Evolutionary conservation across 352 stramenopile genomes (phyloP).

Genomic region (Phytophthora tentaculata): DNA sequence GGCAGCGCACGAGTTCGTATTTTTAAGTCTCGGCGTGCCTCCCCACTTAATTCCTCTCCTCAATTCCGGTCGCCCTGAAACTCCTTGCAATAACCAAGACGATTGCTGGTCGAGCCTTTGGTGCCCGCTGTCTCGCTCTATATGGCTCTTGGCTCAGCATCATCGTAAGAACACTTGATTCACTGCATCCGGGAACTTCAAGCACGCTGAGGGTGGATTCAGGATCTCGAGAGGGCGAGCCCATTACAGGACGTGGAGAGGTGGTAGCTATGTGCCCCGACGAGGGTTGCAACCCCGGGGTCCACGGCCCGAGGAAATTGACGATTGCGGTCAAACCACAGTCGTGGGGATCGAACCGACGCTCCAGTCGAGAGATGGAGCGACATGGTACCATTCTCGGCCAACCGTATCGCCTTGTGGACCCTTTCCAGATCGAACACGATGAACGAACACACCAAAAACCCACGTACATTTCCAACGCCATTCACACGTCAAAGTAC

Average conservation of each 20-base stretch:
- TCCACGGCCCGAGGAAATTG: constrained; percentile 37
- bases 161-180: constrained; percentile 10
- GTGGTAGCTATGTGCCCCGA: constrained; percentile 3
- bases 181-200: constrained; percentile 10
- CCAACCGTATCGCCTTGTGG: constrained; percentile 57
- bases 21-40: constrained; percentile 8
- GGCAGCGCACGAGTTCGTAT: constrained; percentile 22
- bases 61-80: constrained; percentile 25
- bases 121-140: constrained; percentile 14
- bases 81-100: constrained; percentile 24
- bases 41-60: constrained; percentile 7
- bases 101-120: neutral
- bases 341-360: constrained; percentile 8
- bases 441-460: constrained; percentile 61
- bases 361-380: constrained; percentile 28
- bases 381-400: constrained; percentile 23
- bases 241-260: constrained; percentile 11
- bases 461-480: constrained; percentile 74
- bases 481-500: constrained; percentile 93
- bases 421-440: constrained; percentile 66
- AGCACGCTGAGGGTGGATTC: constrained; percentile 29
- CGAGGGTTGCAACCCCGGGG: constrained; percentile 20
- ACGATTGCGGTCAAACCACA: constrained; percentile 37
- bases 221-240: constrained; percentile 22
- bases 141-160: constrained; percentile 22